Evolutionary conservation across 768 basidiomycete species (phyloP), one percentile per base, ranked within the genome.

Genomic region (Psilocybe sp.): DNA sequence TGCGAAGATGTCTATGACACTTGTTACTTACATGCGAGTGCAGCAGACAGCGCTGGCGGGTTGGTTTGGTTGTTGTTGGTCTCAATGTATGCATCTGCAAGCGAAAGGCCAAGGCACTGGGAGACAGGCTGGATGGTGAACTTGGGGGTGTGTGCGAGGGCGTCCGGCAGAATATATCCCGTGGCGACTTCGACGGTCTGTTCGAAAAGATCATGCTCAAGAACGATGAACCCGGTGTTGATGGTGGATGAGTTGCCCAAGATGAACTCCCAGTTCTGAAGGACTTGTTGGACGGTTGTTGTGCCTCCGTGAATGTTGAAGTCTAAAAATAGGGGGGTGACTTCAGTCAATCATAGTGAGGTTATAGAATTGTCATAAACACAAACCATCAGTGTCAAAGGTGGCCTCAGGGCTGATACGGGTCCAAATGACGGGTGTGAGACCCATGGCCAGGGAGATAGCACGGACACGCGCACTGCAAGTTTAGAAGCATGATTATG

Each of bases 121-220:
- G 84, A 72, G 62, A 95, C 86, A 14, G 88, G 84, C 67, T 80
- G 69, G 52, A 95, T 85, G 40, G 73, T 79, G 72, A 91, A 85
- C 14, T 70, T 47, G 15, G 83, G 84, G 34, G 76, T 69, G 62
- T 79, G 80, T 3, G 84, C 82, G 52, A 91, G 70, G 5, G 89
- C 92, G 60, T 84, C 82, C 2, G 92, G 92, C 13, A 93, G 77
- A 60, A 93, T 83, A 71, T 93, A 93, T 34, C 88, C 90, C 35
- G 86, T 87, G 3, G 92, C 91, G 16, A 94, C 76, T 52, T 93
- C 87, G 39, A 93, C 91, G 1, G 84, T 76, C 64, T 92, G 85
- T 66, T 85, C 82, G 75, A 90, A 93, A 32, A 92, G 75, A 67
- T 93, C 92, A 64, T 90, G 87, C 65, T 90, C 89, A 33, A 96